Conservation (phyloP, 129 eudicot species). For the Scalesia atractyloides region DNA sequence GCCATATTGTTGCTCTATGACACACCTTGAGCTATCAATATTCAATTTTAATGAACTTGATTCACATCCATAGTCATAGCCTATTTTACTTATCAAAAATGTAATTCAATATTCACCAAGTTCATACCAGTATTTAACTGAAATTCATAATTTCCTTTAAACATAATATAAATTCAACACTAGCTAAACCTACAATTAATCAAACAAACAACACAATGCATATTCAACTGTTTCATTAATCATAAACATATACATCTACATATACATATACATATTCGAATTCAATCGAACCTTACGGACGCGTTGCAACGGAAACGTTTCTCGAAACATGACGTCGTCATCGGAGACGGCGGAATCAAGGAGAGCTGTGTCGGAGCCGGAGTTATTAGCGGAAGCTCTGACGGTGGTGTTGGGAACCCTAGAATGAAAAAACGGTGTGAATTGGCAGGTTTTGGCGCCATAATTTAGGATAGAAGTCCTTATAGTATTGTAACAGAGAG, state of each 20-base stretch:
- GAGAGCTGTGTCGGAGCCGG: conserved; percentile 43
- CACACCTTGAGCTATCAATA: not conserved
- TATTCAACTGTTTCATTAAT: conserved; percentile 13
- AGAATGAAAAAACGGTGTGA: conserved; percentile 29
- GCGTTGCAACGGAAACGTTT: conserved; percentile 54
- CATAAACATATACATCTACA: not conserved
- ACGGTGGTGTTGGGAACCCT: conserved; percentile 12
- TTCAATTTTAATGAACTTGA: not conserved
- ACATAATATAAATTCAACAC: not conserved
- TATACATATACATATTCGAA: not conserved
- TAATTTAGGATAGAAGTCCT: conserved; percentile 4
- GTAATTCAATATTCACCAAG: not conserved
- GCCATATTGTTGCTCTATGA: not conserved
- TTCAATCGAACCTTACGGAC: conserved; percentile 51
- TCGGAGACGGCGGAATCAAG: conserved; percentile 44
- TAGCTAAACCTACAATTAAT: conserved; percentile 2
- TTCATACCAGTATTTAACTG: not conserved
- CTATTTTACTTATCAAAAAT: not conserved
- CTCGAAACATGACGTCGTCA: conserved; percentile 47
- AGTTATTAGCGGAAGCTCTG: conserved; percentile 40
- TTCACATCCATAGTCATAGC: conserved; percentile 3
- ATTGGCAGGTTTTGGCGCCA: conserved; percentile 42
- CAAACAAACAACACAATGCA: conserved; percentile 19
- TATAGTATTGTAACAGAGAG: conserved; percentile 31
- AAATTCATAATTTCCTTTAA: not conserved